Base-by-base conservation (phyloP, 1,139 yeast species). In the Suhomyces anneliseae region DNA sequence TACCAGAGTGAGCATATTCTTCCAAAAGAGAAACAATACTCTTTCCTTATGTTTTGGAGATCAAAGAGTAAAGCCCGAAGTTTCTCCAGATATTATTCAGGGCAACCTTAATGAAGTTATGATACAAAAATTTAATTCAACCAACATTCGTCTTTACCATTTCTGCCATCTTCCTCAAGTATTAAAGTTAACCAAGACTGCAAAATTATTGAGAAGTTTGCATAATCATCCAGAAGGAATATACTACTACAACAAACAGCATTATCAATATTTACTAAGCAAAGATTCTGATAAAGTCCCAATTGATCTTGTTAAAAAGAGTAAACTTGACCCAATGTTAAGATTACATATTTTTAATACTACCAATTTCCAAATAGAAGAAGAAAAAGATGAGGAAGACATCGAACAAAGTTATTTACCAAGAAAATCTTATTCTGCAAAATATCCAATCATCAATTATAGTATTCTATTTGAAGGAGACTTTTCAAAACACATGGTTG, bases 81-180 rank as follows among this genome's bases (percentile, higher is more conserved):
- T 48, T 12, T 33, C 45, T 6, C 44, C 51, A 1, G 45, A 45
- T 4, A 15, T 41, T 6, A 35, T 55, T 10, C 36, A 31, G 38
- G n/a, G 33, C 7, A 48, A 45, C 19, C 34, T 62, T 15, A 62
- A 63, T 42, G 70, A 66, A 46, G 49, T 66, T 2, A 58, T 59
- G 54, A 56, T 66, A 11, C 45, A 52, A 8, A 43, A 47, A 11
- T 65, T 66, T 49, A 56, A 46, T 32, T 43, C 44, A 1, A 54
- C 57, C 7, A 39, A 45, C 27, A 53, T 62, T 34, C 48, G 49
- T n/a, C 55, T 37, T 31, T 56, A 51, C 42, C 54, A 60, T 46
- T 62, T 52, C 48, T 34, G 55, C 6, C 68, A 63, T 48, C 48
- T 62, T n/a, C 65, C 66, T 1, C 31, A 36, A 8, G 49, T 47